Conservation (phyloP, 192 early-diverging fungal genomes). For the Powellomyces hirtus region DNA sequence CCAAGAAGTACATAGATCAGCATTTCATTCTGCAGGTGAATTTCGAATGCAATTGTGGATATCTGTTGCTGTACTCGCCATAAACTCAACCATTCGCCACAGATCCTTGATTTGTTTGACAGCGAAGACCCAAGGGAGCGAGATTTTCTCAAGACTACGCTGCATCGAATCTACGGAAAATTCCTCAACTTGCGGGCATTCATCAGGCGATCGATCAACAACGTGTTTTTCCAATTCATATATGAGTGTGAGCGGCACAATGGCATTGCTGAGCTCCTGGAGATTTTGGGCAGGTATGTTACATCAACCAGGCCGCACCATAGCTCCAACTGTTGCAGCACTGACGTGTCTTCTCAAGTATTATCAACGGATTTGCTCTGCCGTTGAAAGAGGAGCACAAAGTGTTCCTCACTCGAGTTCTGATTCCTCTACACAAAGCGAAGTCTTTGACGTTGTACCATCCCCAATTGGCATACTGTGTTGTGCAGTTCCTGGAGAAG, state of each 20-base stretch:
- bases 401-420: constrained; percentile 86
- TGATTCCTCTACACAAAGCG: constrained; percentile 96
- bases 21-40: constrained; percentile 84
- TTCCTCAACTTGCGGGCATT: constrained; percentile 96
- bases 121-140: constrained; percentile 98
- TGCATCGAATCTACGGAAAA: constrained; percentile 98
- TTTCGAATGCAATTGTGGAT: not conserved
- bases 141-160: constrained; percentile 96
- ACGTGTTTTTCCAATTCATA: constrained; percentile 97
- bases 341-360: constrained; percentile 55
- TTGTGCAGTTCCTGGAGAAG: constrained; percentile 98
- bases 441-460: constrained; percentile 93
- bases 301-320: too few relatives aligned
- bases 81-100: constrained; percentile 10
- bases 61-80: not conserved
- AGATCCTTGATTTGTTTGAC: constrained; percentile 98
- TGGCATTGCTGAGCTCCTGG: constrained; percentile 96
- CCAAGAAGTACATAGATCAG: constrained; percentile 96
- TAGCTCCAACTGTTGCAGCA: not conserved
- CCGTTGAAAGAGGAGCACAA: constrained; percentile 99
- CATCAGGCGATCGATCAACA: constrained; percentile 95
- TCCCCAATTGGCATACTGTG: constrained; percentile 96
- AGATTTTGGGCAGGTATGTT: constrained; percentile 93
- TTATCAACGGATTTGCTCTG: constrained; percentile 99
- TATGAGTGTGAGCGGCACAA: constrained; percentile 97